Percentiles rank a stretch among this genome's conserved stretches.
Evolutionary conservation across 1,284 basidiomycete genomes (phyloP).

Genomic region (Ganoderma boninense): DNA sequence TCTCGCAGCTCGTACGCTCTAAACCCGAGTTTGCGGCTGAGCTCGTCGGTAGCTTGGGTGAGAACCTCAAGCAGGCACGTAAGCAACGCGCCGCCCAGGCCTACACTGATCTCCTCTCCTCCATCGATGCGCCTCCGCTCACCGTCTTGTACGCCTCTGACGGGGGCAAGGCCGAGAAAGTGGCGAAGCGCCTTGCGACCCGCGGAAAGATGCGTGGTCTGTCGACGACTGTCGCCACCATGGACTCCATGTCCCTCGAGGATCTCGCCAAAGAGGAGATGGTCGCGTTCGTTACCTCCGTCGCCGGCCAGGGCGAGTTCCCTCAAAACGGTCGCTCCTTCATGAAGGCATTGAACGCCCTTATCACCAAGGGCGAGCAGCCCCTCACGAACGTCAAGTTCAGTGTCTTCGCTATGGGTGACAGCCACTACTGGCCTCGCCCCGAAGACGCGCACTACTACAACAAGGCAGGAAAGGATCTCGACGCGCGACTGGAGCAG

Average conservation of each 20-base stretch:
- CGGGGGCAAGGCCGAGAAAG: slow-evolving; percentile 94
- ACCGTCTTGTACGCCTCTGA: slow-evolving; percentile 94
- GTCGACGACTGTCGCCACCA: slow-evolving; percentile 72
- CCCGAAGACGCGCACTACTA: slow-evolving; percentile 97
- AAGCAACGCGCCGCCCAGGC: slow-evolving; percentile 87
- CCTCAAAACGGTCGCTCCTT: slow-evolving; percentile 96
- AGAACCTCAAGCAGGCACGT: slow-evolving; percentile 85
- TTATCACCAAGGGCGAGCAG: slow-evolving; percentile 62
- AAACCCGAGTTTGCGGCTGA: slow-evolving; percentile 86
- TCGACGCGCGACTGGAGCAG: slow-evolving; percentile 80
- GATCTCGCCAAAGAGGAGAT: slow-evolving; percentile 81
- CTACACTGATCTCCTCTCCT: slow-evolving; percentile 86
- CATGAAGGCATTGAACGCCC: slow-evolving; percentile 86
- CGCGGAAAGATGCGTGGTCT: slow-evolving; percentile 90
- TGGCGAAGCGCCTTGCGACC: slow-evolving; percentile 87
- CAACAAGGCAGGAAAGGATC: slow-evolving; percentile 96
- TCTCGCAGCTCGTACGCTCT: slow-evolving; percentile 89
- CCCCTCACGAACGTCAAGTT: slow-evolving; percentile 73
- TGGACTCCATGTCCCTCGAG: slow-evolving; percentile 85
- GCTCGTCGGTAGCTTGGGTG: slow-evolving; percentile 87
- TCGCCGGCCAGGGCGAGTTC: slow-evolving; percentile 98
- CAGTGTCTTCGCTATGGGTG: slow-evolving; percentile 95
- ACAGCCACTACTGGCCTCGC: slow-evolving; percentile 99
- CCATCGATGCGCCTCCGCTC: slow-evolving; percentile 91
- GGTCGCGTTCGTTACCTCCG: slow-evolving; percentile 90